Evolutionary conservation across 2,329 filamentous ascomycete species (phyloP).

Genomic region (Coniochaeta prunicola): DNA sequence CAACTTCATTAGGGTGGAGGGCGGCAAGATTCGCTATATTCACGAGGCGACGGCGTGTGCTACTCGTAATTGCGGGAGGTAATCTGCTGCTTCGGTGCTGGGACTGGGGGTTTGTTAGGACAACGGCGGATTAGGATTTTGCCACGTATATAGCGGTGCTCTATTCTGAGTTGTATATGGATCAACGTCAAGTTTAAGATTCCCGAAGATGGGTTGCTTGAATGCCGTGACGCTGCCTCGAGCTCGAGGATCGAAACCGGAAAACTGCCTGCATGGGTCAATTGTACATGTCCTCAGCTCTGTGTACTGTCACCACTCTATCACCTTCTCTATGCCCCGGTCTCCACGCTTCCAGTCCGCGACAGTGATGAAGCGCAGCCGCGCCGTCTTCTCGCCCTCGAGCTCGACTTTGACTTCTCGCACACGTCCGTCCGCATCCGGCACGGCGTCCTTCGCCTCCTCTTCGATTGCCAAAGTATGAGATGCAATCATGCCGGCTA

Average conservation of each 20-base stretch:
- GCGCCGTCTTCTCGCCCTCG: background rate
- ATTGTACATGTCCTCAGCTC: too few relatives aligned
- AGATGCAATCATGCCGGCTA: background rate
- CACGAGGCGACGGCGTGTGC: slow-evolving; percentile 16
- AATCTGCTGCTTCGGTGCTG: too few relatives aligned
- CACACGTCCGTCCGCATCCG: background rate
- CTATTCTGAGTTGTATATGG: too few relatives aligned
- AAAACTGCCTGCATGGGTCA: too few relatives aligned
- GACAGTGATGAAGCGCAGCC: background rate
- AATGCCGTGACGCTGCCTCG: too few relatives aligned
- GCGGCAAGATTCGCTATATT: slow-evolving; percentile 15
- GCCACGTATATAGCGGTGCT: too few relatives aligned
- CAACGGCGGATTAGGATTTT: too few relatives aligned
- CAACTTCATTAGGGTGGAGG: slow-evolving; percentile 14
- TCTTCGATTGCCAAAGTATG: background rate
- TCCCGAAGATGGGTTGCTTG: too few relatives aligned
- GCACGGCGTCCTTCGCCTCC: background rate
- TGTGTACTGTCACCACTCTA: background rate
- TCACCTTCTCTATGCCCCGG: background rate
- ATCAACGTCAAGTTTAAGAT: too few relatives aligned
- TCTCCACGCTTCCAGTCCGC: background rate
- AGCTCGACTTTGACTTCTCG: background rate
- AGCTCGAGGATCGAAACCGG: too few relatives aligned
- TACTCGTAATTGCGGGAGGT: slow-evolving; percentile 11
- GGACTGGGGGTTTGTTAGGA: too few relatives aligned